Percentiles rank a stretch among this genome's conserved stretches.
Conservation (phyloP, 2,329 filamentous ascomycete genomes). For the Trichophyton benhamiae region DNA sequence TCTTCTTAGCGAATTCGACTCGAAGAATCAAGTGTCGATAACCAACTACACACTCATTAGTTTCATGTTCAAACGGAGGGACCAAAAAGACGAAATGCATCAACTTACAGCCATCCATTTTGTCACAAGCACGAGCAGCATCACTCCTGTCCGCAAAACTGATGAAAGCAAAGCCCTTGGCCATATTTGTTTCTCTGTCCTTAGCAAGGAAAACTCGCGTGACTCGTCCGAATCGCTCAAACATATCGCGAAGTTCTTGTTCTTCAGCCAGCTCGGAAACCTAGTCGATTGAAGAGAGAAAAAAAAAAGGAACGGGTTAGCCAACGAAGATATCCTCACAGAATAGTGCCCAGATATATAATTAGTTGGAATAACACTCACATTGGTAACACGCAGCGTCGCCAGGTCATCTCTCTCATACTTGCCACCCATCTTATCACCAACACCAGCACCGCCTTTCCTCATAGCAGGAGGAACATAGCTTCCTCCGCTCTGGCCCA, state of each 20-base stretch:
- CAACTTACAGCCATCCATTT: constrained; percentile 81
- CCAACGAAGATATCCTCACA: not conserved
- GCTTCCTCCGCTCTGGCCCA: constrained; percentile 56
- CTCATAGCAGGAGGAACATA: constrained; percentile 93
- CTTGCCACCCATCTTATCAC: constrained; percentile 84
- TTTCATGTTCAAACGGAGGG: not conserved
- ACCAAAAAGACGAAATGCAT: constrained; percentile 1
- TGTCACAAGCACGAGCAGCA: constrained; percentile 83
- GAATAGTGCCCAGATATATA: not conserved
- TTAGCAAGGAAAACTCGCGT: constrained; percentile 96
- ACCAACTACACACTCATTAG: constrained; percentile 29
- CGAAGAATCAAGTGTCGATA: constrained; percentile 42
- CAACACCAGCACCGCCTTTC: constrained; percentile 45
- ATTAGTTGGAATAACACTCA: constrained; percentile 41
- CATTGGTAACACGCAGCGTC: constrained; percentile 94
- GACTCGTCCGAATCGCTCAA: constrained; percentile 92
- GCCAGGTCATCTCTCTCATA: constrained; percentile 95
- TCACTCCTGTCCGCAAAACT: constrained; percentile 84
- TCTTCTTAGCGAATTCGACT: constrained; percentile 41
- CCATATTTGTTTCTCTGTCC: constrained; percentile 87
- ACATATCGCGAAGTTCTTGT: constrained; percentile 88
- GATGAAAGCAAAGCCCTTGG: constrained; percentile 98
- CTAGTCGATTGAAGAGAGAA: constrained; percentile 33
- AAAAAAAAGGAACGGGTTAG: constrained; percentile 7
- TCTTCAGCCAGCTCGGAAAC: constrained; percentile 97